Evolutionary conservation across 1,139 yeast species (phyloP).

Genomic region (Ashbya aceris): DNA sequence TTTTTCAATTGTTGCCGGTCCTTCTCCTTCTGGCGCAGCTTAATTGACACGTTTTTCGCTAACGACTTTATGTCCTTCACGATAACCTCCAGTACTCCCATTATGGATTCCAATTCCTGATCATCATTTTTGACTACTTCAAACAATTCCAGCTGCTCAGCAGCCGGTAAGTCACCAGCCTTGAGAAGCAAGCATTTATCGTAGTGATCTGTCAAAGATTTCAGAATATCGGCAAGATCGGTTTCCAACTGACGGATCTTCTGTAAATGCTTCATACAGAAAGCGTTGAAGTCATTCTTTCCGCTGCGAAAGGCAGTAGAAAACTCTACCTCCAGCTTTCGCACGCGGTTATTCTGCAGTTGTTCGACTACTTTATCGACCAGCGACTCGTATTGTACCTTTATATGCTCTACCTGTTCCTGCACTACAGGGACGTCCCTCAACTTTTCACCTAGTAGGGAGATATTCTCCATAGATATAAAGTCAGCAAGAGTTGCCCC

Average conservation of each 20-base stretch:
- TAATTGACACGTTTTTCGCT: constrained; percentile 21
- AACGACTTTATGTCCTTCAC: constrained; percentile 26
- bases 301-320: constrained; percentile 13
- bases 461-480: constrained; percentile 36
- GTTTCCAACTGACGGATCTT: constrained; percentile 48
- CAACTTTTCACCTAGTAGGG: constrained; percentile 27
- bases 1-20: constrained; percentile 20
- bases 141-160: constrained; percentile 30
- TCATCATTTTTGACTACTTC: constrained; percentile 35
- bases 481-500: constrained; percentile 34
- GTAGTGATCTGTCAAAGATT: constrained; percentile 69
- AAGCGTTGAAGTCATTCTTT: constrained; percentile 11
- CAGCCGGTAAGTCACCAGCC: constrained; percentile 18
- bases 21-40: constrained; percentile 6
- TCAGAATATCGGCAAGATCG: constrained; percentile 61
- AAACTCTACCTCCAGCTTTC: constrained; percentile 14
- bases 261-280: constrained; percentile 16
- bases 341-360: constrained; percentile 16
- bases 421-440: constrained; percentile 26
- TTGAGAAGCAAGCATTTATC: constrained; percentile 51
- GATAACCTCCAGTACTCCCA: constrained; percentile 29
- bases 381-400: constrained; percentile 23
- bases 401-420: constrained; percentile 24
- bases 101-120: constrained; percentile 32
- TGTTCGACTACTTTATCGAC: constrained; percentile 20